Percentiles rank a stretch among this genome's conserved stretches.
phyloP scores from a whole-genome alignment of 768 basidiomycete species.

The Russula sp. region DNA sequence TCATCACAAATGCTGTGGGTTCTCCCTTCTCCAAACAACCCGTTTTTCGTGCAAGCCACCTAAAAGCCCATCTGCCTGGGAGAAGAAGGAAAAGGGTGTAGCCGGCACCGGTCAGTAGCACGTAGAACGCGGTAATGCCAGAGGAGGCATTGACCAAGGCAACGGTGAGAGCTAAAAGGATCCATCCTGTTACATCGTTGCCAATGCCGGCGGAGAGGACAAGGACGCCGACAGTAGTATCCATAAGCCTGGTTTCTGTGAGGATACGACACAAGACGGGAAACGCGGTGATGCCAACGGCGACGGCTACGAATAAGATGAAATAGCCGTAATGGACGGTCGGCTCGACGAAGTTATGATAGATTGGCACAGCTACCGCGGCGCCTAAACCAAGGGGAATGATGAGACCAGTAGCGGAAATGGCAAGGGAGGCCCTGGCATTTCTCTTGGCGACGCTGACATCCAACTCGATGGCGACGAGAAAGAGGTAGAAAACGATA shows the following conservation, averaged over 20 bases:
- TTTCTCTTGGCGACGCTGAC: conserved; percentile 64
- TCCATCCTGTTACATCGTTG: conserved; percentile 68
- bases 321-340: conserved; percentile 74
- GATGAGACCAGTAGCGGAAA: conserved; percentile 66
- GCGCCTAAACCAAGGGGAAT: conserved; percentile 82
- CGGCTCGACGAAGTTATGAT: conserved; percentile 59
- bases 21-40: conserved; percentile 71
- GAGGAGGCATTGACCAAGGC: conserved; percentile 76
- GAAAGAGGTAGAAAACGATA: conserved; percentile 74
- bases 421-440: conserved; percentile 50
- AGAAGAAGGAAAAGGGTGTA: conserved; percentile 65
- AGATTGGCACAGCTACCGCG: conserved; percentile 68
- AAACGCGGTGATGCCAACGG: conserved; percentile 78
- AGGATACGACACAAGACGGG: conserved; percentile 84
- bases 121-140: conserved; percentile 75
- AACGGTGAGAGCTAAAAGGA: conserved; percentile 78
- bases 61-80: conserved; percentile 60
- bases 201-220: conserved; percentile 79
- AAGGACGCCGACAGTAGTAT: conserved; percentile 81
- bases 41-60: conserved; percentile 62
- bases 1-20: conserved; percentile 77
- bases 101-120: conserved; percentile 65
- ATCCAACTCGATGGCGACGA: conserved; percentile 85
- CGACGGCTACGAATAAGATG: conserved; percentile 80
- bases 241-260: conserved; percentile 75